Percentiles rank a stretch among this genome's conserved stretches.
phyloP scores from a whole-genome alignment of 2,329 filamentous ascomycete genomes.

The Blastomyces percursus region DNA sequence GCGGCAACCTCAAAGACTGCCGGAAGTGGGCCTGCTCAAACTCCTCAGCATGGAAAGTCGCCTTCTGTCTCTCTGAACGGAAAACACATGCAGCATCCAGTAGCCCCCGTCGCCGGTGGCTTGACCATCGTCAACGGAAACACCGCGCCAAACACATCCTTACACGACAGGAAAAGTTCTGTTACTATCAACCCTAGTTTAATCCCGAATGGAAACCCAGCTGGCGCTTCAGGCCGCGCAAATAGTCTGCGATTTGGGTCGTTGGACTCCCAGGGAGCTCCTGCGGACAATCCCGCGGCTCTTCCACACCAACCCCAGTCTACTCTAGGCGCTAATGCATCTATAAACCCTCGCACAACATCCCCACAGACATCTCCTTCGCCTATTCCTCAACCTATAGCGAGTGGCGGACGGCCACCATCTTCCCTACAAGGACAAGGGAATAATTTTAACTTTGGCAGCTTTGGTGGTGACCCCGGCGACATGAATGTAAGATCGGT shows the following conservation, averaged over 20 bases:
- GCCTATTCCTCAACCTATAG: constrained; percentile 79
- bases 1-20: constrained; percentile 41
- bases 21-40: constrained; percentile 40
- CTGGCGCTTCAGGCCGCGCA: constrained; percentile 39
- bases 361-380: constrained; percentile 84
- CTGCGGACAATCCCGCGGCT: constrained; percentile 50
- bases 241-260: constrained; percentile 44
- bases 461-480: constrained; percentile 57
- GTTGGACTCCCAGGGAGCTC: constrained; percentile 38
- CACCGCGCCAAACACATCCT: constrained; percentile 41
- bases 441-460: constrained; percentile 69
- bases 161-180: constrained; percentile 77
- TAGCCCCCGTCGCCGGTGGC: constrained; percentile 33
- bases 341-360: constrained; percentile 58
- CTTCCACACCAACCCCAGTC: constrained; percentile 33
- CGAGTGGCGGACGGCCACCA: constrained; percentile 73
- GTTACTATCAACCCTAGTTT: constrained; percentile 81
- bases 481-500: constrained; percentile 56
- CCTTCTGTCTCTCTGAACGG: constrained; percentile 74
- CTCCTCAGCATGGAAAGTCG: constrained; percentile 45
- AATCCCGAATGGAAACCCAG: constrained; percentile 61
- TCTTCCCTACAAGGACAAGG: constrained; percentile 60
- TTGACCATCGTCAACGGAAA: constrained; percentile 58
- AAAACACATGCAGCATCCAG: constrained; percentile 45
- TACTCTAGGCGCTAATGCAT: constrained; percentile 40